Evolutionary conservation across 441 rosid genomes (phyloP).

Genomic region (Brassica hybrid): DNA sequence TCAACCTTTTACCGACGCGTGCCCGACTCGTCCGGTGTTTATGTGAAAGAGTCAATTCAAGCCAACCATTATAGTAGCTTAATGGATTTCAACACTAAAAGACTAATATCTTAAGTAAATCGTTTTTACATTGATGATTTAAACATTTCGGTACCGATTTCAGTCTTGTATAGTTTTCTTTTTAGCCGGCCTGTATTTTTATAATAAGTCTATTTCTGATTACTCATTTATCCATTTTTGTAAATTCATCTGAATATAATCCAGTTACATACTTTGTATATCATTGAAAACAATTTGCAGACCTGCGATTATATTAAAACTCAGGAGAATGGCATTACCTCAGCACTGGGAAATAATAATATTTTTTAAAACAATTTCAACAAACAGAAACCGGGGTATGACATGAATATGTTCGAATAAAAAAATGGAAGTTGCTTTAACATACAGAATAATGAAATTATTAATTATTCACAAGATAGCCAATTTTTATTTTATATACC

Average conservation of each 20-base stretch:
- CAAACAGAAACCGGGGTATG: background rate
- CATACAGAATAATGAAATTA: background rate
- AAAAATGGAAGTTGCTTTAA: background rate
- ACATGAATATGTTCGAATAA: background rate
- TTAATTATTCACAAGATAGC: background rate
- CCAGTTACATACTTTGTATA: background rate
- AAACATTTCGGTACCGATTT: background rate
- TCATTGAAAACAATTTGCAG: no score
- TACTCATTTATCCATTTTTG: background rate
- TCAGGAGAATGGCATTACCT: no score
- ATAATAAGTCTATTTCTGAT: background rate
- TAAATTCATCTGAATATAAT: background rate
- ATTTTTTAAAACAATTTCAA: background rate
- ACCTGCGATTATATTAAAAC: no score
- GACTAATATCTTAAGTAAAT: background rate
- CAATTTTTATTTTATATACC: background rate
- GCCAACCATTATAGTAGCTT: constrained; percentile 8
- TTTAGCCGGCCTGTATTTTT: background rate
- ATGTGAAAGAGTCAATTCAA: constrained; percentile 21
- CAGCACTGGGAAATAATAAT: background rate
- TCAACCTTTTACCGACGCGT: constrained; percentile 3
- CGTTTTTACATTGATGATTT: background rate
- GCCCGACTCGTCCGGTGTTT: constrained; percentile 12
- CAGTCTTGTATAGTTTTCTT: background rate
- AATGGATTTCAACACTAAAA: background rate